These are phyloP conservation scores for Zalerion maritima DNA, from an alignment of 495 filamentous ascomycete genomes.

Conservation along the genomic window DNA sequence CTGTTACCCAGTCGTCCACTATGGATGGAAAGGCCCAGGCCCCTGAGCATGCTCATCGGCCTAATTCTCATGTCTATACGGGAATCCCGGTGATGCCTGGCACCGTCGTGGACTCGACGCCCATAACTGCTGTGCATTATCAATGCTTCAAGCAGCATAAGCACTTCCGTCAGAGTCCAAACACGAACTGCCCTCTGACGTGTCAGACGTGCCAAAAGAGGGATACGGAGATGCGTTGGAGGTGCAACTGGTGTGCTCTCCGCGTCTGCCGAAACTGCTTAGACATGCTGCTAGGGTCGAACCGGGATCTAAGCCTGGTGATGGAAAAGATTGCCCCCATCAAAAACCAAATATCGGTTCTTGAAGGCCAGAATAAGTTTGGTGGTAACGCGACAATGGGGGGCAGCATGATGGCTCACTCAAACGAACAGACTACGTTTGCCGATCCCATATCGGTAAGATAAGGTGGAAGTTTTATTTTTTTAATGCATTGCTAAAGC, in stretches of 20 bases:
- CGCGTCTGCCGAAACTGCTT: constrained; percentile 14
- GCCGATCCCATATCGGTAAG: constrained; percentile 1
- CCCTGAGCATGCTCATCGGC: constrained; percentile 6
- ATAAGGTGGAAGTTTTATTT: constrained; percentile 1
- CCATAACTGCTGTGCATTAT: constrained; percentile 10
- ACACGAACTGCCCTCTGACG: constrained; percentile 12
- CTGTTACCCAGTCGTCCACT: background rate
- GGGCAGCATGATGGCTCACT: background rate
- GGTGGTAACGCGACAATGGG: constrained; percentile 8
- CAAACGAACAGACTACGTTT: background rate
- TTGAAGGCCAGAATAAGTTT: constrained; percentile 4
- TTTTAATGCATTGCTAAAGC: constrained; percentile 1
- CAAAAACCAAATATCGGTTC: too few relatives aligned
- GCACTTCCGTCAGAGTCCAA: constrained; percentile 10
- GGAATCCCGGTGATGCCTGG: constrained; percentile 3
- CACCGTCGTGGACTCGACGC: constrained; percentile 8
- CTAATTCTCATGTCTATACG: constrained; percentile 10
- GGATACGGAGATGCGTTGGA: constrained; percentile 10
- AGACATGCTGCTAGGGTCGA: constrained; percentile 8
- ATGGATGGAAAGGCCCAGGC: constrained; percentile 5
- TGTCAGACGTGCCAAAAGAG: constrained; percentile 14
- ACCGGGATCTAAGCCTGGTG: constrained; percentile 8
- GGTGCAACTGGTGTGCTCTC: constrained; percentile 13
- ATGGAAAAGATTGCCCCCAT: constrained; percentile 13
- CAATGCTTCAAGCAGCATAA: constrained; percentile 10